A percentile compares a stretch with the other conserved stretches of the same genome.
phyloP scores from a whole-genome alignment of 345 rosid species.

The Eucalyptus curtisii region DNA sequence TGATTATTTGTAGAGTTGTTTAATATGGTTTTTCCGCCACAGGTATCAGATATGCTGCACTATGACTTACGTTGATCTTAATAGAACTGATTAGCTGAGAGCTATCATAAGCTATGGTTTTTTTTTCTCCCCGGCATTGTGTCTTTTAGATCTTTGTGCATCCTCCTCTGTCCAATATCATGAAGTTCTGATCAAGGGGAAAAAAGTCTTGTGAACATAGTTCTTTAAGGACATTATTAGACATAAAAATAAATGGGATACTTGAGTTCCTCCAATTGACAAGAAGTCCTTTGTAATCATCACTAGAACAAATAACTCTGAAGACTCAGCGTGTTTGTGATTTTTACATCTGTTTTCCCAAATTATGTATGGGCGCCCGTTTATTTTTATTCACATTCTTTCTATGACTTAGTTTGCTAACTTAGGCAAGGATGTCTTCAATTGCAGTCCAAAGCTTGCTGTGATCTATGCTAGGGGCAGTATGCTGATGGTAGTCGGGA shows the following conservation, averaged over 20 bases:
- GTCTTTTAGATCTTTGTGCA: not conserved
- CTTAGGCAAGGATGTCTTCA: not conserved
- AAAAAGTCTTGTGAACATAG: not conserved
- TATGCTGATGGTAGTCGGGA: constrained; percentile 82
- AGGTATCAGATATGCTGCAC: not conserved
- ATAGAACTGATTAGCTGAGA: not conserved
- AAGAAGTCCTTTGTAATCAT: not conserved
- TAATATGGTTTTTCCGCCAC: not conserved
- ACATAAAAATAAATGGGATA: not conserved
- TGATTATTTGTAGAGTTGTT: not conserved
- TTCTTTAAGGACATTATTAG: not conserved
- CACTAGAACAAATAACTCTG: not conserved
- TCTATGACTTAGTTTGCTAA: not conserved
- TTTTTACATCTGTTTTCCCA: not conserved
- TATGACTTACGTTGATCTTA: not conserved
- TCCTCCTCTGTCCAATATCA: not conserved
- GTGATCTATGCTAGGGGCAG: constrained; percentile 63
- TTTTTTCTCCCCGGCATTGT: not conserved
- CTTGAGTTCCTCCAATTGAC: not conserved
- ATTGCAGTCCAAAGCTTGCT: constrained; percentile 23
- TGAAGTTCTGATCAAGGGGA: not conserved
- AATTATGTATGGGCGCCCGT: not conserved
- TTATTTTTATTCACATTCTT: not conserved
- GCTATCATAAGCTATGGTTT: not conserved
- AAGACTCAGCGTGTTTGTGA: not conserved